Evolutionary conservation across 106 monocot species (phyloP), one percentile per base, ranked within the genome.

Genomic region (Narthecium ossifragum): DNA sequence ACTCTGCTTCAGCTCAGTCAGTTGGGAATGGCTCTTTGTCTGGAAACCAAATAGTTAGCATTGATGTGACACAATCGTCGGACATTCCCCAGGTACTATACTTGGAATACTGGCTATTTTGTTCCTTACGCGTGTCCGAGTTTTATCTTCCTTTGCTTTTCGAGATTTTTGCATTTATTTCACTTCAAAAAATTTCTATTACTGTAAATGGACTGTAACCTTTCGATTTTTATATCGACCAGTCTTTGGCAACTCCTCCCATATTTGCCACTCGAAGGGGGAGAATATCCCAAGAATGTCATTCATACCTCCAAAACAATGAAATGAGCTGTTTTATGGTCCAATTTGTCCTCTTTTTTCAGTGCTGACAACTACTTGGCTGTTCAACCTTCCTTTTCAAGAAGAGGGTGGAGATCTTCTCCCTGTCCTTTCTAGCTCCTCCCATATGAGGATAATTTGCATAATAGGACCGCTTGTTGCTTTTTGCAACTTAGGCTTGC

Each of bases 41-140:
- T 56, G 70, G 63, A 55, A 73, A 43, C 48, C 83, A 73, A 62
- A 62, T 34, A 60, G 25, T 57, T 23, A 55, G 22, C 34, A 36
- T 26, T 58, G 65, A 68, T 53, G 66, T 40, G 33, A 31, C 51
- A 17, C 80, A 65, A 62, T 53, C 66, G 17, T n/a, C 63, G 48
- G 78, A 79, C 31, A 56, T 61, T 8, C 62, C 34, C 68, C 84
- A 84, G 79, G 83, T 79, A 64, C 26, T 60, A 26, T 32, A 32
- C 26, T 66, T 20, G 4, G 34, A 41, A 2, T 60, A 25, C n/a
- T 39, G 11, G 3, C 20, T 9, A 39, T n/a, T 34, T n/a, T n/a
- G n/a, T n/a, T n/a, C n/a, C n/a, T n/a, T n/a, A n/a, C n/a, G n/a
- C n/a, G n/a, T n/a, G n/a, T n/a, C n/a, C n/a, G n/a, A n/a, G 21